Percentiles rank a stretch among this genome's conserved stretches.
Conservation (phyloP, 2,329 filamentous ascomycete species). For the Penicillium olsonii region DNA sequence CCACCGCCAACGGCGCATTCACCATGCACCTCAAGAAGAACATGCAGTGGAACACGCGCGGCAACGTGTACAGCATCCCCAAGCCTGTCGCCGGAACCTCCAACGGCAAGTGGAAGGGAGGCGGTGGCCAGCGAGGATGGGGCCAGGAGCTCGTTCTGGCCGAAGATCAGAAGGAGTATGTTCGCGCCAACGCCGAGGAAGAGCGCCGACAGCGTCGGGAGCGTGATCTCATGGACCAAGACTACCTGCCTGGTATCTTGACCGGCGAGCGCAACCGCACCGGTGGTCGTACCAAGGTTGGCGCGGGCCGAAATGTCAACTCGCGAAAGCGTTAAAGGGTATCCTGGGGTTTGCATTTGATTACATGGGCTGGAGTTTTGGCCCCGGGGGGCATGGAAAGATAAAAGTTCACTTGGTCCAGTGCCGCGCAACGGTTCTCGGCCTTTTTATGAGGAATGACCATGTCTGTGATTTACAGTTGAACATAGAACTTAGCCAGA, state of each 20-base stretch:
- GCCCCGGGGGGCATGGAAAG: conserved; percentile 20
- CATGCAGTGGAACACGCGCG: conserved; percentile 93
- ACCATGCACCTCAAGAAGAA: conserved; percentile 87
- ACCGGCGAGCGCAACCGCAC: conserved; percentile 71
- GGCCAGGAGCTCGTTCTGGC: conserved; percentile 79
- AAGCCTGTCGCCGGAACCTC: conserved; percentile 81
- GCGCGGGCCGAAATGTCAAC: conserved; percentile 85
- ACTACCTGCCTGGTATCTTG: conserved; percentile 83
- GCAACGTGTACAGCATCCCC: conserved; percentile 88
- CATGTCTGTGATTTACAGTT: conserved; percentile 21
- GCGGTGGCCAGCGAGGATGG: conserved; percentile 84
- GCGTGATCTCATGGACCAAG: conserved; percentile 90
- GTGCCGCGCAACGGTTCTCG: conserved; percentile 5
- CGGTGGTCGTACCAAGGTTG: conserved; percentile 73
- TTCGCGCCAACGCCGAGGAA: conserved; percentile 63
- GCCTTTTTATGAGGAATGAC: conserved; percentile 20
- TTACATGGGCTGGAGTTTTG: conserved; percentile 27
- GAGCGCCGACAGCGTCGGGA: conserved; percentile 62
- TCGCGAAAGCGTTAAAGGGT: conserved; percentile 59
- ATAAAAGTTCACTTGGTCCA: conserved; percentile 17
- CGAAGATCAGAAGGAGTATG: conserved; percentile 95
- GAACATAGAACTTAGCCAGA: conserved; percentile 22
- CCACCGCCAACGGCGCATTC: conserved; percentile 77
- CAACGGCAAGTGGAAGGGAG: conserved; percentile 69
- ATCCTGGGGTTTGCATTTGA: conserved; percentile 22